A percentile compares a stretch with the other conserved stretches of the same genome.
phyloP scores from a whole-genome alignment of 225 moss, liverwort and hornwort species.

The Sphagnum contortum region DNA sequence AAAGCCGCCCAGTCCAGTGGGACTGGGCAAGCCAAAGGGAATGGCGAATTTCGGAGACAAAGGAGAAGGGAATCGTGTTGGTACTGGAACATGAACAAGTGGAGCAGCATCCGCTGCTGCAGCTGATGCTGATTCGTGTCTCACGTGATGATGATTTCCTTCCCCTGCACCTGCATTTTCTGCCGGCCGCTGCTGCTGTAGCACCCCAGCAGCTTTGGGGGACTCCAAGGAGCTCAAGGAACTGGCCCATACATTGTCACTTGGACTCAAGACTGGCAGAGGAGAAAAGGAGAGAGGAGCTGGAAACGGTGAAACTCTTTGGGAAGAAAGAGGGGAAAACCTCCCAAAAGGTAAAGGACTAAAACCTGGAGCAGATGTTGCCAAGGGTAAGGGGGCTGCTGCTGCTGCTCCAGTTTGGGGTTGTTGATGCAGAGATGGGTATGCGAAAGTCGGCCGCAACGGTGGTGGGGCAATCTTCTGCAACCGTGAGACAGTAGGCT shows the following conservation, averaged over 20 bases:
- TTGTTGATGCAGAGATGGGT: conserved; percentile 25
- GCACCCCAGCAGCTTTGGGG: conserved; percentile 41
- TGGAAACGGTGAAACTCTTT: conserved; percentile 39
- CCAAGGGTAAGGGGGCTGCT: conserved; percentile 16
- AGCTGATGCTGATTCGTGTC: conserved; percentile 1
- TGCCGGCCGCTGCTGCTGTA: conserved; percentile 39
- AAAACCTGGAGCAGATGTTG: conserved; percentile 33
- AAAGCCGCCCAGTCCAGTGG: conserved; percentile 35
- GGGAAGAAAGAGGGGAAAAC: conserved; percentile 59
- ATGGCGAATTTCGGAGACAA: conserved; percentile 34
- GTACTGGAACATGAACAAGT: neutral
- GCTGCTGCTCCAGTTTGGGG: conserved; percentile 15
- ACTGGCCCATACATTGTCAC: conserved; percentile 76
- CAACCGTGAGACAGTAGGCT: conserved; percentile 62
- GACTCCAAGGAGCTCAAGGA: conserved; percentile 65
- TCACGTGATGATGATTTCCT: conserved; percentile 6
- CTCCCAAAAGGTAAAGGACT: conserved; percentile 32
- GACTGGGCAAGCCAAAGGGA: conserved; percentile 36
- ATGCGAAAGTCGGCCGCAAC: conserved; percentile 55
- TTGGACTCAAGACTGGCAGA: conserved; percentile 70
- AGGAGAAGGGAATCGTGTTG: conserved; percentile 28
- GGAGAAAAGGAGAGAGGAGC: conserved; percentile 81
- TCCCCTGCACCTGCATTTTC: conserved; percentile 43
- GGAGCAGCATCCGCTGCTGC: neutral
- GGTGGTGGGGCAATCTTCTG: conserved; percentile 88